Evolutionary conservation across 805 yeast species (phyloP).

Genomic region (Cyberlindnera petersonii): DNA sequence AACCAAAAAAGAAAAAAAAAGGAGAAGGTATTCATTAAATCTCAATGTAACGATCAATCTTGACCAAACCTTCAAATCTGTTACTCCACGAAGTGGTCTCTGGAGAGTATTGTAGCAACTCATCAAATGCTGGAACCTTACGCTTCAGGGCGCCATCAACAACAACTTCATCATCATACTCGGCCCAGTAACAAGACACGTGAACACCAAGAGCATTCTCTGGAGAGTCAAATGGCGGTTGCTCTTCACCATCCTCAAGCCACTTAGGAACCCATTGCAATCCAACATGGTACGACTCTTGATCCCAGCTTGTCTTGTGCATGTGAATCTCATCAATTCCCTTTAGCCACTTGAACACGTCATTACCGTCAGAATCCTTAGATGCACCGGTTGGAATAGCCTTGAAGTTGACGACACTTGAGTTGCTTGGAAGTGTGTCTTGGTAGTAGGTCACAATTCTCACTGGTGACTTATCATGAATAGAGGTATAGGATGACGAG

Average conservation of each 20-base stretch:
- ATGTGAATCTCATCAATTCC: conserved; percentile 66
- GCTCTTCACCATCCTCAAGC: conserved; percentile 33
- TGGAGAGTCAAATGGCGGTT: conserved; percentile 28
- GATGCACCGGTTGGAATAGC: conserved; percentile 25
- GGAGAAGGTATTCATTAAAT: conserved; percentile 25
- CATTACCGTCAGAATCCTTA: conserved; percentile 38
- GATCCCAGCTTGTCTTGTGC: conserved; percentile 62
- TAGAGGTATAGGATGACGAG: conserved; percentile 36
- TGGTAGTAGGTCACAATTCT: conserved; percentile 54
- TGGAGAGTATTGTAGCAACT: conserved; percentile 66
- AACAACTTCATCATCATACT: conserved; percentile 45
- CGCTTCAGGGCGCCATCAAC: conserved; percentile 36
- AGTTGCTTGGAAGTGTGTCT: conserved; percentile 20
- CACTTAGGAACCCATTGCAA: conserved; percentile 74
- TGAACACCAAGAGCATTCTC: conserved; percentile 46
- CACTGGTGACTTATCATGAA: conserved; percentile 51
- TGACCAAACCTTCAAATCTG: conserved; percentile 62
- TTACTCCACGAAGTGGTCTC: conserved; percentile 62
- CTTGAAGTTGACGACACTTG: conserved; percentile 4
- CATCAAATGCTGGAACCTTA: conserved; percentile 68
- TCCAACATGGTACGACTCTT: conserved; percentile 51
- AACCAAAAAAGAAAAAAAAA: not conserved
- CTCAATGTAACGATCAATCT: conserved; percentile 47
- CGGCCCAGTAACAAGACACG: conserved; percentile 77
- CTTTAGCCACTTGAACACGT: conserved; percentile 45